phyloP scores from a whole-genome alignment of 768 basidiomycete genomes.

The Calocera cornea region DNA sequence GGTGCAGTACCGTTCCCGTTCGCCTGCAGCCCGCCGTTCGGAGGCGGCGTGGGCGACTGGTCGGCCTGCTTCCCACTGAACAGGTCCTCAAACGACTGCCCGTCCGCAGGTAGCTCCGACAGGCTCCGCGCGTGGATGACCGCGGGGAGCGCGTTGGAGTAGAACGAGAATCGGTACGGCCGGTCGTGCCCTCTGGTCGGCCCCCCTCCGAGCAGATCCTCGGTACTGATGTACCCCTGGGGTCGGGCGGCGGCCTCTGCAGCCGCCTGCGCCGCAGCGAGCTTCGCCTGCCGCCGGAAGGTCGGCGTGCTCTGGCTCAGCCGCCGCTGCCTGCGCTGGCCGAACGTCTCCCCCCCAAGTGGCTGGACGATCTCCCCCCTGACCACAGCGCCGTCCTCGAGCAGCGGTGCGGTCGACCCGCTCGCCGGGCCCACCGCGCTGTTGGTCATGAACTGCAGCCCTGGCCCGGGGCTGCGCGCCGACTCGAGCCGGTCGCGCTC shows the following conservation, averaged over 20 bases:
- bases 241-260: slow-evolving; percentile 25
- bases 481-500: slow-evolving; percentile 59
- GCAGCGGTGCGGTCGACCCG: neutral
- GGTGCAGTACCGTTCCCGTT: neutral
- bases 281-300: slow-evolving; percentile 55
- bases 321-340: slow-evolving; percentile 60
- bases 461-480: slow-evolving; percentile 26
- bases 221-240: slow-evolving; percentile 12
- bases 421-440: slow-evolving; percentile 8
- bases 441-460: slow-evolving; percentile 6
- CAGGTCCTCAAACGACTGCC: slow-evolving; percentile 82
- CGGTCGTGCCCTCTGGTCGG: slow-evolving; percentile 44
- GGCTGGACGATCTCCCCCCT: slow-evolving; percentile 7
- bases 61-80: slow-evolving; percentile 35
- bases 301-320: slow-evolving; percentile 67
- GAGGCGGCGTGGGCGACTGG: neutral
- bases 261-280: slow-evolving; percentile 73
- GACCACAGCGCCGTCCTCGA: slow-evolving; percentile 7
- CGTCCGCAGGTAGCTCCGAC: slow-evolving; percentile 85
- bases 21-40: neutral
- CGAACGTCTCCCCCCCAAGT: slow-evolving; percentile 18
- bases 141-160: slow-evolving; percentile 79
- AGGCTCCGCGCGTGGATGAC: slow-evolving; percentile 92
- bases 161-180: slow-evolving; percentile 97
- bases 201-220: slow-evolving; percentile 14